Percentiles rank a stretch among this genome's conserved stretches.
These are phyloP conservation scores for Zygoascus hellenicus DNA, from an alignment of 1,139 yeast genomes.

Conservation along the genomic window DNA sequence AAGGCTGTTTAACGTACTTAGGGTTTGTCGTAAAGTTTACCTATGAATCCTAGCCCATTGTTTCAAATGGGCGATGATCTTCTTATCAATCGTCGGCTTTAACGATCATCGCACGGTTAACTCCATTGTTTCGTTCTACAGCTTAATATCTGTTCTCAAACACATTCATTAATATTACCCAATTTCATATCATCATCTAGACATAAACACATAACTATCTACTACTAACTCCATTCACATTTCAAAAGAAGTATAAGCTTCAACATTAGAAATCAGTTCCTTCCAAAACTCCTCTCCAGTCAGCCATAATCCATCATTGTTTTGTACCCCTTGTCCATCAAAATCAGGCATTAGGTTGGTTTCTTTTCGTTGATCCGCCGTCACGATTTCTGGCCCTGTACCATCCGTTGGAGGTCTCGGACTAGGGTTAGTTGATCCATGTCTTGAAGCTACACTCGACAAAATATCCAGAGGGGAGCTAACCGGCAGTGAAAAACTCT, in stretches of 20 bases:
- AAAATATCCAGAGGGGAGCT: conserved; percentile 2
- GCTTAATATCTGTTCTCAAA: no score
- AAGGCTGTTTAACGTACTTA: no score
- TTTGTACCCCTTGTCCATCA: conserved; percentile 9
- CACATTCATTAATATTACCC: no score
- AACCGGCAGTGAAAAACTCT: no score
- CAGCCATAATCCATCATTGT: conserved; percentile 26
- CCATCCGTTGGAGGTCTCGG: conserved; percentile 1
- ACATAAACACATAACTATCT: no score
- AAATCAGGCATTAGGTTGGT: background rate
- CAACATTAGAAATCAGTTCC: conserved; percentile 29
- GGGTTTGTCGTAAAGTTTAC: no score
- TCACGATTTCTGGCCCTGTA: background rate
- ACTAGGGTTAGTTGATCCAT: conserved; percentile 13
- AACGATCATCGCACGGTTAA: no score
- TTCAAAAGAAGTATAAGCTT: conserved; percentile 30
- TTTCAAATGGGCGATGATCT: no score
- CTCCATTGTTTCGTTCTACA: no score
- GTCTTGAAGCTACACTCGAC: conserved; percentile 24
- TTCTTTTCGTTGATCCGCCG: conserved; percentile 1
- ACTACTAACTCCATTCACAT: background rate
- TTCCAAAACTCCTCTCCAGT: conserved; percentile 30
- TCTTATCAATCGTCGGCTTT: no score
- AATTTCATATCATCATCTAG: no score
- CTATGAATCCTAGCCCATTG: no score